Evolutionary conservation across 495 filamentous ascomycete species (phyloP).

Genomic region (Lasiosphaeria miniovina): DNA sequence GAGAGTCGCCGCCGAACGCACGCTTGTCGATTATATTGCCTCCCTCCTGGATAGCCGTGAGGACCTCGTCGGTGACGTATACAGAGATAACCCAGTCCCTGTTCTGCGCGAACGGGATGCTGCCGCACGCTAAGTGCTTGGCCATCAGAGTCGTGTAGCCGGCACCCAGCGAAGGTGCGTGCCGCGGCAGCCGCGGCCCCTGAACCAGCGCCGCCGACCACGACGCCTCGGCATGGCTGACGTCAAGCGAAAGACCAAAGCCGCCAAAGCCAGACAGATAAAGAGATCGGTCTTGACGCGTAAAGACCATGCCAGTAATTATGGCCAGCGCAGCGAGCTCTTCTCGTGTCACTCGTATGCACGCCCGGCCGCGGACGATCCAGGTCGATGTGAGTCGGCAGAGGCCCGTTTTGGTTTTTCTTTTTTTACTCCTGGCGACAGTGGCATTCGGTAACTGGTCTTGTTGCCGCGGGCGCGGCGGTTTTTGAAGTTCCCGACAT

Average conservation of each 20-base stretch:
- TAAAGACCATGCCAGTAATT: not conserved
- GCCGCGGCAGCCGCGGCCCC: constrained; percentile 7
- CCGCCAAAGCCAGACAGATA: constrained; percentile 6
- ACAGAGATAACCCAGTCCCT: constrained; percentile 2
- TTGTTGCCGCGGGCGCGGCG: not conserved
- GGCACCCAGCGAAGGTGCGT: constrained; percentile 5
- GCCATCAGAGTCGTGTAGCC: constrained; percentile 10
- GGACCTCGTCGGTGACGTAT: constrained; percentile 2
- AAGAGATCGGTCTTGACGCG: not conserved
- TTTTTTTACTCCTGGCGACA: not conserved
- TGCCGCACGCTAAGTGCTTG: constrained; percentile 11
- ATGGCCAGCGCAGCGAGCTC: constrained; percentile 4
- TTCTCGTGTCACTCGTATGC: constrained; percentile 5
- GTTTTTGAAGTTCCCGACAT: not conserved
- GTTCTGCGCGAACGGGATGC: constrained; percentile 6
- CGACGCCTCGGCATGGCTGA: constrained; percentile 5
- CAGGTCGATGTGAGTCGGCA: not conserved
- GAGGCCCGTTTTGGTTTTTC: not conserved
- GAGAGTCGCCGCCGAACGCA: not conserved
- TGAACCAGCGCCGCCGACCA: constrained; percentile 8
- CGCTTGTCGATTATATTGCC: not conserved
- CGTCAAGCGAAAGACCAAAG: constrained; percentile 9
- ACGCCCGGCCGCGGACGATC: not conserved
- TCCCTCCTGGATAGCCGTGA: constrained; percentile 4
- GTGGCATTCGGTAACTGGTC: not conserved